Base-by-base conservation (phyloP, 2,329 filamentous ascomycete species). In the Furcasterigmium sp. region DNA sequence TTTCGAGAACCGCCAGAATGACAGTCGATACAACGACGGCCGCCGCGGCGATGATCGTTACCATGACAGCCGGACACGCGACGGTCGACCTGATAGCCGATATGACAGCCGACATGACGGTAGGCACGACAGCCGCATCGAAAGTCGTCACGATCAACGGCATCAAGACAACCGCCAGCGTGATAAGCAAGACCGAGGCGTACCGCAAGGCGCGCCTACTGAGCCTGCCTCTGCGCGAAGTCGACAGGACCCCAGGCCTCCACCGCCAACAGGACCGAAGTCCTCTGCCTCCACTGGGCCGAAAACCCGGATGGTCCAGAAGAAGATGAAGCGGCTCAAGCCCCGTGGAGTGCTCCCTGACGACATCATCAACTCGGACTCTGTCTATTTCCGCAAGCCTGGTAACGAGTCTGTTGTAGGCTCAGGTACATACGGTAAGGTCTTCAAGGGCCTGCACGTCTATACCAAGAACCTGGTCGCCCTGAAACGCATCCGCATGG, bases 361-460 rank as follows among this genome's bases (percentile, higher is more conserved):
- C 19, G 87, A 95, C 25, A 79, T 91, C 54, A 80, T 82, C 10
- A 70, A 75, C 6, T 95, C 91, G 0, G 85, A 91, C 37, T 96
- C 91, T 1, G 90, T 97, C 4, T 97, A 94, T 64, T 95, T 85
- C 67, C 78, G 91, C 50, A 97, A 96, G 60, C 91, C 91, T 2
- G 91, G 91, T n/a, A 95, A 97, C 54, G 91, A 95, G 60, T 97
- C 91, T 1, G 91, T 97, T 1, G 85, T 97, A 17, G 91, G 91
- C 14, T 95, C 91, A 35, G 91, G 91, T 10, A 97, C 91, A 1
- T 97, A 96, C 56, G 93, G 89, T 41, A 95, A 95, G 62, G 90
- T 95, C 5, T 95, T 94, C 72, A 95, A 95, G 61, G 90, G 82
- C n/a, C 72, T 90, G 8, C 89, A 95, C 56, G 87, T 93, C n/a